Percentiles rank a stretch among this genome's conserved stretches.
These are phyloP conservation scores for Coprinellus aureogranulatus DNA, from an alignment of 768 basidiomycete genomes.

Conservation along the genomic window DNA sequence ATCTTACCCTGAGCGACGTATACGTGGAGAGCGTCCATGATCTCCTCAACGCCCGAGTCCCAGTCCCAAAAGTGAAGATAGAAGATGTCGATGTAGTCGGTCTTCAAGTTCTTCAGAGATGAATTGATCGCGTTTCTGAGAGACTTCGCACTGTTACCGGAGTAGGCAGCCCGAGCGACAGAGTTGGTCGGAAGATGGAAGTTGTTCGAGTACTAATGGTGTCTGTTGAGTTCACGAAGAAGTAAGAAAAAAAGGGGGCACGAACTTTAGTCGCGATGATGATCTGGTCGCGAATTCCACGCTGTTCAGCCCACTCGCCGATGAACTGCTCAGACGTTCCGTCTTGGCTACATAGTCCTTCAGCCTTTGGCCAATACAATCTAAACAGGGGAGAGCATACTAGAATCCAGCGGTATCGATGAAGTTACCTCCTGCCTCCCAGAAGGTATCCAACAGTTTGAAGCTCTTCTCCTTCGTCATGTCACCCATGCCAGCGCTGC, in stretches of 20 bases:
- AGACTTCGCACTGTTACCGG: slow-evolving; percentile 43
- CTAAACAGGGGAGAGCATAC: background rate
- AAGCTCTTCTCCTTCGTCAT: slow-evolving; percentile 7
- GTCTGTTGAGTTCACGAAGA: background rate
- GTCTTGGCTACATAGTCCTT: slow-evolving; percentile 34
- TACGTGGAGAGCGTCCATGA: slow-evolving; percentile 52
- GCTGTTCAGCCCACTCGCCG: slow-evolving; percentile 47
- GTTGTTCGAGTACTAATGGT: slow-evolving; percentile 24
- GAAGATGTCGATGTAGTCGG: slow-evolving; percentile 32
- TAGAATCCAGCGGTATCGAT: slow-evolving; percentile 10
- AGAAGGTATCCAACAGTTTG: slow-evolving; percentile 6
- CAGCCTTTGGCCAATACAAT: background rate
- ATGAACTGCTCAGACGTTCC: slow-evolving; percentile 49
- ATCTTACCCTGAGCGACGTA: slow-evolving; percentile 52
- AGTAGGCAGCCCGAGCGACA: slow-evolving; percentile 26
- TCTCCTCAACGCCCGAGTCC: slow-evolving; percentile 47
- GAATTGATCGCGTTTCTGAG: slow-evolving; percentile 34
- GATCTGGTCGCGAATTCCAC: slow-evolving; percentile 43
- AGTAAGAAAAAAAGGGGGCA: too few species aligned
- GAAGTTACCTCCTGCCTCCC: slow-evolving; percentile 8
- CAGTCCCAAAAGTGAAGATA: slow-evolving; percentile 53
- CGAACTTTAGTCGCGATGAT: slow-evolving; percentile 41
- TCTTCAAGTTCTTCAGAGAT: slow-evolving; percentile 41
- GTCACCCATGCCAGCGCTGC: background rate
- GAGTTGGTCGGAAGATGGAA: slow-evolving; percentile 24